A percentile compares a stretch with the other conserved stretches of the same genome.
Conservation (phyloP, 352 stramenopile genomes). For the Globisporangium recalcitrans region DNA sequence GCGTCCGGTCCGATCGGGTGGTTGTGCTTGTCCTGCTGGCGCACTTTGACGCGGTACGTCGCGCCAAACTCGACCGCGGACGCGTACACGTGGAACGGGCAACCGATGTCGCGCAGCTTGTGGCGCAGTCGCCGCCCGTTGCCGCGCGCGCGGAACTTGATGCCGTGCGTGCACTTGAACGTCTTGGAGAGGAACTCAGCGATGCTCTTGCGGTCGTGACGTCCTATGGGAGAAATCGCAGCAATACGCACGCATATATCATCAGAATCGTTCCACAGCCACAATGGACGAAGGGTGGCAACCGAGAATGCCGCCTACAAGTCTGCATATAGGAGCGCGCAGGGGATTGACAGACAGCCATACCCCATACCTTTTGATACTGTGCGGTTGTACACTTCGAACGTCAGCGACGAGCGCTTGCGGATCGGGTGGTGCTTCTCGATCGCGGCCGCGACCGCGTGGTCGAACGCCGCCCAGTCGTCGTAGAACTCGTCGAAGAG, state of each 20-base stretch:
- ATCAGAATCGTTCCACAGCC: neutral
- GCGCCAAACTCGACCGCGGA: constrained; percentile 54
- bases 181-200: constrained; percentile 79
- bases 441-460: constrained; percentile 50
- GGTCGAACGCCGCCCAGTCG: constrained; percentile 68
- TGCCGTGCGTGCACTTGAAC: constrained; percentile 81
- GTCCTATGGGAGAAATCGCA: constrained; percentile 19
- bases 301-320: too few species aligned
- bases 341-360: too few species aligned
- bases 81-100: constrained; percentile 77
- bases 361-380: constrained; percentile 52
- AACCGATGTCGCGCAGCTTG: constrained; percentile 68
- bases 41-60: constrained; percentile 71
- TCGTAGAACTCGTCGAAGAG: constrained; percentile 75
- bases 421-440: constrained; percentile 69
- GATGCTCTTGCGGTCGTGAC: constrained; percentile 66
- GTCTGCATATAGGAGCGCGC: neutral
- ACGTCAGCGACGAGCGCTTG: constrained; percentile 79
- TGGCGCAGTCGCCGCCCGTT: constrained; percentile 63
- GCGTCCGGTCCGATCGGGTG: constrained; percentile 66
- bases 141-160: constrained; percentile 73
- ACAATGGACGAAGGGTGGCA: neutral
- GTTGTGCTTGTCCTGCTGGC: constrained; percentile 70
- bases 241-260: neutral
- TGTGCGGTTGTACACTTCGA: constrained; percentile 83